A percentile compares a stretch with the other conserved stretches of the same genome.
Evolutionary conservation across 1,284 basidiomycete genomes (phyloP).

Genomic region (Limonomyces culmigenus): DNA sequence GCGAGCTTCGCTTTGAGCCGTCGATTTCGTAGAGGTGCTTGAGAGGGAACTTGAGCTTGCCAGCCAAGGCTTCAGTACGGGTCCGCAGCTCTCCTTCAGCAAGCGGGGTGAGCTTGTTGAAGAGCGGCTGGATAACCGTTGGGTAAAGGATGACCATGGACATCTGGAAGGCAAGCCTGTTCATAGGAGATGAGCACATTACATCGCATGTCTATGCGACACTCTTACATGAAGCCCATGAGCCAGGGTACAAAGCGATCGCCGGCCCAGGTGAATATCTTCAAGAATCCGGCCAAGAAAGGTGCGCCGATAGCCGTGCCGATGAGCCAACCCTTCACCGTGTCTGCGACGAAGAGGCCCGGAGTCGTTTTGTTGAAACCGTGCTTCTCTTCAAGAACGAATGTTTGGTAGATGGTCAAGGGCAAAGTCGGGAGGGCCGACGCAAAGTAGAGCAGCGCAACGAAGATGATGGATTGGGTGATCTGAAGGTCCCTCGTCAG

Average conservation of each 20-base stretch:
- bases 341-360: slow-evolving; percentile 57
- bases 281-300: slow-evolving; percentile 75
- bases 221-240: slow-evolving; percentile 70
- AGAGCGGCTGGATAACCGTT: slow-evolving; percentile 85
- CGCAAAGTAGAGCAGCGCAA: slow-evolving; percentile 46
- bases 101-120: slow-evolving; percentile 91
- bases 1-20: slow-evolving; percentile 86
- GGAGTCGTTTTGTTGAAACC: slow-evolving; percentile 94
- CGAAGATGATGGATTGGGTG: slow-evolving; percentile 69
- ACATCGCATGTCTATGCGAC: slow-evolving; percentile 3
- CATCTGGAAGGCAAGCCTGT: slow-evolving; percentile 68
- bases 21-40: slow-evolving; percentile 96
- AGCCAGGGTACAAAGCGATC: slow-evolving; percentile 79
- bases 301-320: slow-evolving; percentile 71
- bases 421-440: slow-evolving; percentile 61
- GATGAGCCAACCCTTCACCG: slow-evolving; percentile 67
- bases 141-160: slow-evolving; percentile 78
- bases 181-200: too few relatives aligned
- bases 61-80: slow-evolving; percentile 61
- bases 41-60: slow-evolving; percentile 80
- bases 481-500: slow-evolving; percentile 33
- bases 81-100: slow-evolving; percentile 55
- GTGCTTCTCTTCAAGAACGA: slow-evolving; percentile 88
- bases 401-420: slow-evolving; percentile 72
- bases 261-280: slow-evolving; percentile 87